A percentile compares a stretch with the other conserved stretches of the same genome.
These are phyloP conservation scores for Pichia cabralensis DNA, from an alignment of 805 yeast species.

Conservation along the genomic window DNA sequence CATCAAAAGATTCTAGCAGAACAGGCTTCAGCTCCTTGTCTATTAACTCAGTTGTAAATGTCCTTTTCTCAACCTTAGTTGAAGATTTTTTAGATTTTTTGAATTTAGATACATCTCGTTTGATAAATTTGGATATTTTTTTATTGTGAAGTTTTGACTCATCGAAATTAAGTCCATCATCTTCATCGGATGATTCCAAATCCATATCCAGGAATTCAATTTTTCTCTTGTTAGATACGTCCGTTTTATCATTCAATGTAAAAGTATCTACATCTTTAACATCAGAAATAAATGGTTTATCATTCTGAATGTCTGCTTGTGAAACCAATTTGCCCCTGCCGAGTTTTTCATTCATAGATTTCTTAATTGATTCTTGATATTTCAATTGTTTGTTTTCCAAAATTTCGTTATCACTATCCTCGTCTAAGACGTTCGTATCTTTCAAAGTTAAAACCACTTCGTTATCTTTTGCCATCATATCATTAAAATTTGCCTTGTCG, in stretches of 20 bases:
- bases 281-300: no score
- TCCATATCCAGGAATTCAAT: conserved; percentile 10
- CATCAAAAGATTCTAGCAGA: conserved; percentile 19
- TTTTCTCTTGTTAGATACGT: conserved; percentile 13
- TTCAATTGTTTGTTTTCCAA: conserved; percentile 27
- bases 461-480: conserved; percentile 26
- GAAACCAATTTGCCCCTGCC: conserved; percentile 26
- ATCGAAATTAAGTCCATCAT: conserved; percentile 5
- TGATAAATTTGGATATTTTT: conserved; percentile 4
- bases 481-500: conserved; percentile 28
- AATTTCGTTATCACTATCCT: conserved; percentile 29
- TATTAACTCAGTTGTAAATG: conserved; percentile 1
- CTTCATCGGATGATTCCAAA: conserved; percentile 8
- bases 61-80: background rate
- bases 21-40: conserved; percentile 19
- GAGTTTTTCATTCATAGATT: conserved; percentile 10
- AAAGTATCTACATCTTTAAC: no score
- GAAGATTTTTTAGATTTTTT: conserved; percentile 18
- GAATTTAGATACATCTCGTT: conserved; percentile 10
- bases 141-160: conserved; percentile 4
- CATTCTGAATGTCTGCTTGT: no score
- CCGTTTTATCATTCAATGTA: conserved; percentile 13
- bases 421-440: conserved; percentile 6
- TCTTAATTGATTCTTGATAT: conserved; percentile 13
- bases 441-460: conserved; percentile 39